phyloP scores from a whole-genome alignment of 148 eudicot species.

The Pouteria glomerata region DNA sequence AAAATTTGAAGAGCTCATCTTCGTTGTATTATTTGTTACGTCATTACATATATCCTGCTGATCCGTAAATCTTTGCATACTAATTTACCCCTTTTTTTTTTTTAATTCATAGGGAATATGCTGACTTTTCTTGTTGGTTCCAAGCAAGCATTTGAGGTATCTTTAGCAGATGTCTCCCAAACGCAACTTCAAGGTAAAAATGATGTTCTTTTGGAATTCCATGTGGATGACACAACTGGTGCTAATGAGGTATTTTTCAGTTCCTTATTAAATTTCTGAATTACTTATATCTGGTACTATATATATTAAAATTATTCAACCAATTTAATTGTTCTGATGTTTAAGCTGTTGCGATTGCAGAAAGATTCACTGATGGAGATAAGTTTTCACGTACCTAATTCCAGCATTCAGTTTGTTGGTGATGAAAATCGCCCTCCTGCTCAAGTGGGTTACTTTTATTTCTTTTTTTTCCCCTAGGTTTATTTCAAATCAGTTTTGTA shows the following conservation, averaged over 20 bases:
- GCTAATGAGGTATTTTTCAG: conserved; percentile 80
- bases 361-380: conserved; percentile 99
- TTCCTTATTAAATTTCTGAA: not conserved
- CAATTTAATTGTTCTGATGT: not conserved
- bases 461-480: not conserved
- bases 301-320: not conserved
- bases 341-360: conserved; percentile 33
- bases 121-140: conserved; percentile 65
- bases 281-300: not conserved
- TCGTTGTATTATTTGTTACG: not conserved
- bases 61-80: not conserved
- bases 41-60: not conserved
- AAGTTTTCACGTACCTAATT: conserved; percentile 85
- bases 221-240: conserved; percentile 92
- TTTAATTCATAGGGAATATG: conserved; percentile 56
- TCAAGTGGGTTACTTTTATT: conserved; percentile 43
- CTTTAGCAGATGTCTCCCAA: conserved; percentile 93
- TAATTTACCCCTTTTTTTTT: not conserved
- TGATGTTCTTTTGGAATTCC: conserved; percentile 92
- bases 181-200: conserved; percentile 96
- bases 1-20: not conserved
- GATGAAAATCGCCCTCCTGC: conserved; percentile 91
- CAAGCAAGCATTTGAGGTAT: conserved; percentile 95
- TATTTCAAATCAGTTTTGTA: conserved; percentile 1
- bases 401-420: conserved; percentile 93